Conservation (phyloP, 2,329 filamentous ascomycete species). For the Penicillium hordei region DNA sequence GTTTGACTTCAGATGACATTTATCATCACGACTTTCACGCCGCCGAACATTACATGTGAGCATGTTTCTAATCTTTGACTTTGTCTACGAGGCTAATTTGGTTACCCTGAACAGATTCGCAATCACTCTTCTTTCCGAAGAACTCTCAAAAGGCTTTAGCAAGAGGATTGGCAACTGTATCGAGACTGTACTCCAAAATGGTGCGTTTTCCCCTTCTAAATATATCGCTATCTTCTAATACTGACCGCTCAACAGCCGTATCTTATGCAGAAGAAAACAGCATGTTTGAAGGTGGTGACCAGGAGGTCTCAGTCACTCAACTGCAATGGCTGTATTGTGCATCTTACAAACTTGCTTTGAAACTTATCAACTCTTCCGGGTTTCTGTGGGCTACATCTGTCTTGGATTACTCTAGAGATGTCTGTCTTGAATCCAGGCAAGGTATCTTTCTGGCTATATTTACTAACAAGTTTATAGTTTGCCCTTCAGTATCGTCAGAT, state of each 20-base stretch:
- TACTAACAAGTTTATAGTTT: neutral
- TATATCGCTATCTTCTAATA: neutral
- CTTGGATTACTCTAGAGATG: neutral
- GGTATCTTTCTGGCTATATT: neutral
- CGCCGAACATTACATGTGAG: conserved; percentile 6
- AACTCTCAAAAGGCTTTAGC: neutral
- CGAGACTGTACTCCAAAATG: neutral
- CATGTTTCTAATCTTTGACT: too few relatives aligned
- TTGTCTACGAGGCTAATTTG: neutral
- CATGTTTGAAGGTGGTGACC: neutral
- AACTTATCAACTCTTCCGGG: neutral
- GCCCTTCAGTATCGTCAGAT: neutral
- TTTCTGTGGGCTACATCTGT: neutral
- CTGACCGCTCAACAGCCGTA: neutral
- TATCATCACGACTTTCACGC: neutral
- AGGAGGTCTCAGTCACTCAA: neutral
- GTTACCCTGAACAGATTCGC: neutral
- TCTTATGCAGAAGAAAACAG: neutral
- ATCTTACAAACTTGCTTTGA: neutral
- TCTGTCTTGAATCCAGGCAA: neutral
- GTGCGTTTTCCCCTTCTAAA: neutral
- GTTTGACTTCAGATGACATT: neutral
- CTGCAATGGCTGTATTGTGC: conserved; percentile 4
- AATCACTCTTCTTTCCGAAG: neutral
- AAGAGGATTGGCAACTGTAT: neutral